Percentiles rank a stretch among this genome's conserved stretches.
These are phyloP conservation scores for Mycosphaerella sp. DNA, from an alignment of 2,329 filamentous ascomycete genomes.

Conservation along the genomic window DNA sequence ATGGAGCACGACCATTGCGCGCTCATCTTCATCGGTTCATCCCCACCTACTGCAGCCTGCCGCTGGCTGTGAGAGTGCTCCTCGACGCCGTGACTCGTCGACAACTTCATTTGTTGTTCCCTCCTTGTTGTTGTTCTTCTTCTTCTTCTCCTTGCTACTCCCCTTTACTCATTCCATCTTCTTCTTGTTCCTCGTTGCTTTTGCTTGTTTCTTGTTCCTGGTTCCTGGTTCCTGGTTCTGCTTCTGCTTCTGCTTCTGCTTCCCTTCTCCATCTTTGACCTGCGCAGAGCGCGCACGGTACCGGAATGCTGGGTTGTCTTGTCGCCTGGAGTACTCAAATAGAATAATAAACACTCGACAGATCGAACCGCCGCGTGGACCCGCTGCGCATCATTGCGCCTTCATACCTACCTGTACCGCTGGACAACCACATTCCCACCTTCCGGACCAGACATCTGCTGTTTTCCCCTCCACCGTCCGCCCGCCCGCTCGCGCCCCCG, in stretches of 20 bases:
- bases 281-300: background rate
- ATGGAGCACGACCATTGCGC: background rate
- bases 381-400: background rate
- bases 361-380: background rate
- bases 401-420: too few relatives aligned
- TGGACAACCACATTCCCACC: background rate
- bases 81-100: background rate
- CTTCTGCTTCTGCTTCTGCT: too few relatives aligned
- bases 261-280: too few relatives aligned
- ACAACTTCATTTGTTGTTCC: background rate
- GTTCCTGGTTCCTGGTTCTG: background rate
- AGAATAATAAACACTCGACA: background rate
- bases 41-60: background rate
- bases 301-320: background rate
- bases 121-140: background rate
- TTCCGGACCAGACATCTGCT: background rate
- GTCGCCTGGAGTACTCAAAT: background rate
- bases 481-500: too few relatives aligned
- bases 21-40: background rate
- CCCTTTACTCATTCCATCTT: background rate
- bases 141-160: background rate
- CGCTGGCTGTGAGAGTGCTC: too few relatives aligned
- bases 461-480: background rate
- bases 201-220: background rate
- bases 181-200: background rate